These are phyloP conservation scores for Scorias spongiosa DNA, from an alignment of 2,329 filamentous ascomycete species.

Conservation along the genomic window DNA sequence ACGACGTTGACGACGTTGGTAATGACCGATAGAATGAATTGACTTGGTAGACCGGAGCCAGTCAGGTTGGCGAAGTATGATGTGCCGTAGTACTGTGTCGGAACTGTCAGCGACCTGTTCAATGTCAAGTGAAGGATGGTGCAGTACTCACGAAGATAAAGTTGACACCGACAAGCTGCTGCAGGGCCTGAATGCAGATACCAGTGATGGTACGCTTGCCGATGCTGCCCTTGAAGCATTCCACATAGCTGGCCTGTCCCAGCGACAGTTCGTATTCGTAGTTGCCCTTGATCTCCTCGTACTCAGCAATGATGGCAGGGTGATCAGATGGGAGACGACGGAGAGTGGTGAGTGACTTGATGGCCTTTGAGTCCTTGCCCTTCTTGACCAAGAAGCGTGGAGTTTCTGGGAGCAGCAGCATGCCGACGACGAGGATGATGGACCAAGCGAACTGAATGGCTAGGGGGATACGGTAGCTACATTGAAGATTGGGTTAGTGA, in stretches of 20 bases:
- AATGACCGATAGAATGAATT: constrained; percentile 59
- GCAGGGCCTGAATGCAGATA: constrained; percentile 27
- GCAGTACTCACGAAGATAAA: constrained; percentile 20
- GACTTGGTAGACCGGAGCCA: not conserved
- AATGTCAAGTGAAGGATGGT: not conserved
- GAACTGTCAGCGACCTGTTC: not conserved
- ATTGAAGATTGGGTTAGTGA: constrained; percentile 34
- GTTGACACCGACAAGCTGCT: constrained; percentile 37
- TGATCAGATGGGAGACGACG: constrained; percentile 56
- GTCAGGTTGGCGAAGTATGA: constrained; percentile 37
- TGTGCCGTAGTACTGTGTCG: constrained; percentile 18
- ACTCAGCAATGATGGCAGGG: constrained; percentile 45
- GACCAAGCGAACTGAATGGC: constrained; percentile 65
- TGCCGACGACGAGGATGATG: constrained; percentile 51
- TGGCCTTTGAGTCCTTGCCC: constrained; percentile 48
- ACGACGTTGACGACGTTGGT: constrained; percentile 13
- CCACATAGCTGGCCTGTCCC: constrained; percentile 41
- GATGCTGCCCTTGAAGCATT: constrained; percentile 41
- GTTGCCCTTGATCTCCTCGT: constrained; percentile 72
- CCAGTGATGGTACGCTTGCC: constrained; percentile 28
- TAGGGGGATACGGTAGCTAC: constrained; percentile 58
- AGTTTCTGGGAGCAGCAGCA: constrained; percentile 63
- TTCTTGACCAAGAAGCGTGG: constrained; percentile 69
- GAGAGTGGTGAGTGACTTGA: constrained; percentile 44
- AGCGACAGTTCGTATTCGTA: constrained; percentile 63